Conservation (phyloP, 306 rosid genomes). For the Malus orientalis region DNA sequence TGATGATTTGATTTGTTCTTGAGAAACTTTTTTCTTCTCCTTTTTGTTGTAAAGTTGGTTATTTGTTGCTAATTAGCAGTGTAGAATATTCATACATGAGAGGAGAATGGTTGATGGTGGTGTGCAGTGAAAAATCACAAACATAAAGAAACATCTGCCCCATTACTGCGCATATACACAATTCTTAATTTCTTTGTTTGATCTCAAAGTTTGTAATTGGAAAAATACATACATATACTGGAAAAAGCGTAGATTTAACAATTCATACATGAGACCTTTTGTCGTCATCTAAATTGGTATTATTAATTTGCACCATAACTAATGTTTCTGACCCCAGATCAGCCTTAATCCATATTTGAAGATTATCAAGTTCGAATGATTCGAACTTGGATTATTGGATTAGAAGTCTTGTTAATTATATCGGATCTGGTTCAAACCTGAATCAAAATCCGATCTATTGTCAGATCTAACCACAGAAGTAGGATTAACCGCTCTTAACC, state of each 20-base stretch:
- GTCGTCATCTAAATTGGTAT: background rate
- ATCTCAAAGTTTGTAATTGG: background rate
- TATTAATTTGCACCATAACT: background rate
- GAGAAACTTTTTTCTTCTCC: background rate
- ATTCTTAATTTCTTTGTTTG: background rate
- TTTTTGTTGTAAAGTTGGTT: conserved; percentile 5
- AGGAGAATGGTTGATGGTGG: background rate
- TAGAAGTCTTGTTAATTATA: background rate
- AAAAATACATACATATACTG: background rate
- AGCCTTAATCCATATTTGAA: background rate
- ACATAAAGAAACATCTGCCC: background rate
- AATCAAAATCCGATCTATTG: background rate
- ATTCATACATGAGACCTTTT: background rate
- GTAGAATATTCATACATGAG: conserved; percentile 7
- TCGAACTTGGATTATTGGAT: background rate
- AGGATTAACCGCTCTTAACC: background rate
- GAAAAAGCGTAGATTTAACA: background rate
- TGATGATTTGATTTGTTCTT: background rate
- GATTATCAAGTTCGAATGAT: background rate
- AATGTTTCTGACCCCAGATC: background rate
- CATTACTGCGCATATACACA: background rate
- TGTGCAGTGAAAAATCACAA: background rate
- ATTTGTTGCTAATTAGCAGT: background rate
- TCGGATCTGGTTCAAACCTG: too few relatives aligned
- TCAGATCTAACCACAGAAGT: too few relatives aligned